These are phyloP conservation scores for Ascoidea asiatica DNA, from an alignment of 805 yeast species.

Conservation along the genomic window DNA sequence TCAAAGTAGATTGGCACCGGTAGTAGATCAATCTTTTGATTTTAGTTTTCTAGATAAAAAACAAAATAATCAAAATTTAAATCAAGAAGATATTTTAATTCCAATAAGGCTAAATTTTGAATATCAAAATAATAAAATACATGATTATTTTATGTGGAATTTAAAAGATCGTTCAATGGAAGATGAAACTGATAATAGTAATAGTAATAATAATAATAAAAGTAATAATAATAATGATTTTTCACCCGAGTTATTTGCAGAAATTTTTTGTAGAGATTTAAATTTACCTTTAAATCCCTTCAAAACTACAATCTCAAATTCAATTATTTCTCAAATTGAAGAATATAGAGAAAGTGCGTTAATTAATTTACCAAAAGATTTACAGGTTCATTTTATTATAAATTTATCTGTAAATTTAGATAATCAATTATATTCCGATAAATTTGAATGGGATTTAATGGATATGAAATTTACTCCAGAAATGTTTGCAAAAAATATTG, in stretches of 20 bases:
- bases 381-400: slow-evolving; percentile 61
- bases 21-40: not conserved
- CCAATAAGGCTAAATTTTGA: slow-evolving; percentile 58
- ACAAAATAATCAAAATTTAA: slow-evolving; percentile 21
- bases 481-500: slow-evolving; percentile 68
- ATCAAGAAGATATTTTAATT: slow-evolving; percentile 37
- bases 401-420: slow-evolving; percentile 74
- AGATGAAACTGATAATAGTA: too few relatives aligned
- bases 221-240: slow-evolving; percentile 48
- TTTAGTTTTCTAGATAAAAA: slow-evolving; percentile 12
- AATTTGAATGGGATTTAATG: slow-evolving; percentile 84
- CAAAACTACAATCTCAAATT: slow-evolving; percentile 48
- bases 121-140: slow-evolving; percentile 36
- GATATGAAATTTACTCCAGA: slow-evolving; percentile 54
- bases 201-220: too few relatives aligned
- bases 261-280: slow-evolving; percentile 67
- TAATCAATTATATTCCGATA: slow-evolving; percentile 76
- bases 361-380: slow-evolving; percentile 53
- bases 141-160: slow-evolving; percentile 69
- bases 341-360: slow-evolving; percentile 54
- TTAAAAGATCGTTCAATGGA: too few relatives aligned
- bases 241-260: slow-evolving; percentile 65
- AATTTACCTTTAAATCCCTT: slow-evolving; percentile 57
- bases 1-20: not conserved
- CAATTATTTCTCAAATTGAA: slow-evolving; percentile 71